These are phyloP conservation scores for Paramecium primaurelia DNA, from an alignment of 73 alveolate genomes.

Conservation along the genomic window DNA sequence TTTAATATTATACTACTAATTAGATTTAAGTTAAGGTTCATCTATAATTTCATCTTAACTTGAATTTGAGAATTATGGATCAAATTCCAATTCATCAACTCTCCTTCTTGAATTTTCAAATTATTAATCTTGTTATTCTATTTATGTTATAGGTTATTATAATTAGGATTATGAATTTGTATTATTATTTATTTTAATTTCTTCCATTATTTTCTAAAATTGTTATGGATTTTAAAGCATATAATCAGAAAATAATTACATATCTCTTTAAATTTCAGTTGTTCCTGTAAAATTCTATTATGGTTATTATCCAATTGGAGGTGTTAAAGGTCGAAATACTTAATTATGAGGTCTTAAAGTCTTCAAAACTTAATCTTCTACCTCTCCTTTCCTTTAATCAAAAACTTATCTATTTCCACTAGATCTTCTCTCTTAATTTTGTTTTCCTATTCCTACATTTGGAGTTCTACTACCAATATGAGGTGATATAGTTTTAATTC, in stretches of 20 bases:
- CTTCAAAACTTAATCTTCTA: neutral
- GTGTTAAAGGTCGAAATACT: constrained; percentile 45
- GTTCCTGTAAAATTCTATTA: neutral
- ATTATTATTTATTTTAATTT: constrained; percentile 24
- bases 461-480: constrained; percentile 23
- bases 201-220: constrained; percentile 5
- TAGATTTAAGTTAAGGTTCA: neutral
- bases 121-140: neutral
- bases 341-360: constrained; percentile 44
- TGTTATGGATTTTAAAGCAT: neutral
- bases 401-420: neutral
- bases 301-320: constrained; percentile 17
- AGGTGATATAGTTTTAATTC: constrained; percentile 50
- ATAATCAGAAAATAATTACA: constrained; percentile 16
- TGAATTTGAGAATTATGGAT: constrained; percentile 33
- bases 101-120: neutral
- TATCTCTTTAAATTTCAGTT: neutral
- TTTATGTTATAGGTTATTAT: neutral
- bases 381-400: neutral
- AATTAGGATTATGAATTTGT: neutral
- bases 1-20: neutral
- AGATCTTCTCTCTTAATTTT: neutral
- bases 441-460: neutral
- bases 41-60: neutral
- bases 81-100: constrained; percentile 48